Conservation (phyloP, 1,284 basidiomycete species). For the Malassezia brasiliensis region DNA sequence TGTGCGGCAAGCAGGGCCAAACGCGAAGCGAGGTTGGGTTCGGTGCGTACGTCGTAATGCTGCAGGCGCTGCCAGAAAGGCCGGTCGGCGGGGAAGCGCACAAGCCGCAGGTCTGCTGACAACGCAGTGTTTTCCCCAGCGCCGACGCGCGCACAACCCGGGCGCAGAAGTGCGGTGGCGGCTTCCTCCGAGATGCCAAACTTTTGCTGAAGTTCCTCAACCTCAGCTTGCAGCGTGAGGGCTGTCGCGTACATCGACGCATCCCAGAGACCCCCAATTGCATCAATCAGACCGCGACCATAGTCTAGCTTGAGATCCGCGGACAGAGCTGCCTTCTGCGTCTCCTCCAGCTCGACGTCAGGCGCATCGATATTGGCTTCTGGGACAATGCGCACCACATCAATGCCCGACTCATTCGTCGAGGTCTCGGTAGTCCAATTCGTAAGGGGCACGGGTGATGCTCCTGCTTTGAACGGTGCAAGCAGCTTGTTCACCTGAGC, state of each 20-base stretch:
- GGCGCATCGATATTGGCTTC: background rate
- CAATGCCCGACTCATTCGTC: background rate
- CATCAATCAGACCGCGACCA: conserved; percentile 48
- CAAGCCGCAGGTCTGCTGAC: conserved; percentile 28
- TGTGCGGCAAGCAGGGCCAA: background rate
- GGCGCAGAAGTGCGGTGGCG: conserved; percentile 23
- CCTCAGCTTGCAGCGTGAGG: conserved; percentile 23
- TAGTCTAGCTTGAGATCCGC: conserved; percentile 20
- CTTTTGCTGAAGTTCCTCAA: conserved; percentile 20
- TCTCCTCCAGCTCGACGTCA: conserved; percentile 1
- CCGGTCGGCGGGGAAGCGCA: conserved; percentile 32
- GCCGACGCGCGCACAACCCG: conserved; percentile 18
- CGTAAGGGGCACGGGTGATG: background rate
- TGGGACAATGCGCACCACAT: background rate
- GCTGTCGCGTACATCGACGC: conserved; percentile 44
- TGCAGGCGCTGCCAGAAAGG: conserved; percentile 30
- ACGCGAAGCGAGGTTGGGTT: background rate
- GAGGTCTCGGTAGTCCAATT: background rate
- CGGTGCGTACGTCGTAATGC: conserved; percentile 27
- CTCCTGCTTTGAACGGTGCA: conserved; percentile 11
- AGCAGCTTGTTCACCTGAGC: background rate
- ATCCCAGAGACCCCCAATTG: conserved; percentile 50
- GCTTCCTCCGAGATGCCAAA: conserved; percentile 28
- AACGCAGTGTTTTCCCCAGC: conserved; percentile 21
- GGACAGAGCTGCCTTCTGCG: background rate